Base-by-base conservation (phyloP, 768 basidiomycete species). In the Suillus luteus region DNA sequence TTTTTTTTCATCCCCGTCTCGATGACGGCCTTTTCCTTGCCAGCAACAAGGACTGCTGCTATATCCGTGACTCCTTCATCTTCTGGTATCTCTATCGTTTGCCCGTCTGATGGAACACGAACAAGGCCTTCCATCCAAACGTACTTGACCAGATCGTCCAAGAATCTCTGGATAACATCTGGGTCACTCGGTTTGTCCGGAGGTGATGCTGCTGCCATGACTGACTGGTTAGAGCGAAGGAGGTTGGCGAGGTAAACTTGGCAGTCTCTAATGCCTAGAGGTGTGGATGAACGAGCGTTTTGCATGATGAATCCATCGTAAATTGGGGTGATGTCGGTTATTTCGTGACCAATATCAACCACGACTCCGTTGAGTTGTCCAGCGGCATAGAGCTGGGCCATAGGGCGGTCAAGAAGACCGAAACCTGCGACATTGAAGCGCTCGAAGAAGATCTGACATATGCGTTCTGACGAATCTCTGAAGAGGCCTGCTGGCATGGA, bases 21-120 rank as follows among this genome's bases (percentile, higher is more conserved):
- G 65, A 96, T 95, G 40, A 95, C 86, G 0, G 93, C 91, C 67
- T 89, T 87, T 76, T 95, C 95, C 71, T 90, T 92, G n/a, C 95
- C 95, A 9, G 93, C 92, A 38, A 94, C 91, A 51, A 96, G 81
- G 54, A 92, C 87, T 9, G 95, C 93, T 7, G 95, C 95, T 63
- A 96, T 93, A 72, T 96, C 92, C 19, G 91, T 92, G 31, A 93
- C 80, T 4, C 92, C 95, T 66, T 95, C 94, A 62, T 94, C 93
- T 65, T 93, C 93, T 17, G 79, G 79, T 41, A 77, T 59, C 66
- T 79, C 78, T 8, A 83, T 85, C 3, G 86, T 87, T 73, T 91
- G 90, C 43, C 91, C 91, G 60, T 87, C 86, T 22, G 90, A 87
- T 7, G 90, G 88, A 9, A 92, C 86, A 59, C 88, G 90, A 64